Base-by-base conservation (phyloP, 192 early-diverging fungal genomes). In the Gigaspora rosea region DNA sequence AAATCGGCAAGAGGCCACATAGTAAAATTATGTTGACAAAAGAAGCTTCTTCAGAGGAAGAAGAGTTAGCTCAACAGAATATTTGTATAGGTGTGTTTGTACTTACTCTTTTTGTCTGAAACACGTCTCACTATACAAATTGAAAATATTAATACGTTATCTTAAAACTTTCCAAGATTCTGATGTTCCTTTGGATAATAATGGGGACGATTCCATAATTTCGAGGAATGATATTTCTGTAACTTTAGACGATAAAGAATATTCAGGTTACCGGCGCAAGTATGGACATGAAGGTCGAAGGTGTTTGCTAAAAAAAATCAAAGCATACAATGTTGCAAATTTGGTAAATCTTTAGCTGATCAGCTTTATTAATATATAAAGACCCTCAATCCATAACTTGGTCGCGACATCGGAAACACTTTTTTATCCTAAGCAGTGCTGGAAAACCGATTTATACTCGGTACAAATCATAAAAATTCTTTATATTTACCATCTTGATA, bases 391-490 rank as follows among this genome's bases (percentile, higher is more conserved):
- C 75, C 22, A 10, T n/a, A 36, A 67, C 78, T 5, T 92, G 91
- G 91, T 67, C 85, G 4, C 79, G 77, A 15, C 90, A 90, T 56
- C 84, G 86, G 48, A 95, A 94, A 73, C 95, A 99, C 76, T 96
- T 96, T 75, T 94, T 99, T 77, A 92, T 99, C 10, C 86, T 99
- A 15, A 94, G 93, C 84, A 92, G 89, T 77, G 93, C 95, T 6
- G 97, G 97, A 20, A 99, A 99, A 82, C 96, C 97, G 15, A 93
- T 99, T 10, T 99, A 95, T 85, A 91, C 91, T 50, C 86, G 96
- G 86, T 90, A 78, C 2, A 50, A 70, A 50, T 18, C 15, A 7
- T 15, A 64, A 15, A 32, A 36, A 48, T 32, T n/a, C 5, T 58
- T 1, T 4, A 36, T 12, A 20, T 20, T 56, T 15, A 10, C 9